Percentiles rank a stretch among this genome's conserved stretches.
Evolutionary conservation across 2,329 filamentous ascomycete genomes (phyloP).

Genomic region (Fusarium longipes): DNA sequence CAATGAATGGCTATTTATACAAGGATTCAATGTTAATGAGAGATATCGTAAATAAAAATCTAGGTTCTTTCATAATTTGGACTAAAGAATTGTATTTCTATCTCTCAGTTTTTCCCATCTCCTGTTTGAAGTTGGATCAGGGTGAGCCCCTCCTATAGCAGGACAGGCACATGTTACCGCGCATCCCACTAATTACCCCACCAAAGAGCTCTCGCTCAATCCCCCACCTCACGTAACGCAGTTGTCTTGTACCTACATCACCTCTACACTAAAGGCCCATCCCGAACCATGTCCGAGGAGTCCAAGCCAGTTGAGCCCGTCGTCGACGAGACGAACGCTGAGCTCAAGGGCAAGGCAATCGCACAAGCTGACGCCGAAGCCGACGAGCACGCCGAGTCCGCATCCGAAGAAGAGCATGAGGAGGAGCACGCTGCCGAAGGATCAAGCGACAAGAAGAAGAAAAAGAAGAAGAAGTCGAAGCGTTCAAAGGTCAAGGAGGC

Average conservation of each 20-base stretch:
- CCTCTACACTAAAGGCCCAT: constrained; percentile 18
- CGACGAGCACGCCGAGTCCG: constrained; percentile 62
- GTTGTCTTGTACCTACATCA: constrained; percentile 34
- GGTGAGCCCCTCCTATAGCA: constrained; percentile 7
- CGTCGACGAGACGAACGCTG: constrained; percentile 62
- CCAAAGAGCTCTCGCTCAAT: constrained; percentile 39
- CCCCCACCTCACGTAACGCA: constrained; percentile 26
- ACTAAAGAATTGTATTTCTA: not conserved
- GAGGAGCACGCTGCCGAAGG: constrained; percentile 54
- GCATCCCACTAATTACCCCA: constrained; percentile 38
- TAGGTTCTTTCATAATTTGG: not conserved
- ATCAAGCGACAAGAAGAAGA: constrained; percentile 55
- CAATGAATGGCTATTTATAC: too few relatives aligned
- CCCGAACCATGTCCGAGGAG: constrained; percentile 62
- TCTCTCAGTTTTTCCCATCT: not conserved
- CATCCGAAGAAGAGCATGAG: constrained; percentile 54
- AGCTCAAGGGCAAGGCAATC: constrained; percentile 60
- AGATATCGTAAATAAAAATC: not conserved
- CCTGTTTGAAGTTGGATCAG: not conserved
- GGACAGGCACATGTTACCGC: constrained; percentile 28
- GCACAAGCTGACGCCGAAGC: constrained; percentile 53
- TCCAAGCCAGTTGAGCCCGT: constrained; percentile 70
- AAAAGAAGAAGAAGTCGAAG: constrained; percentile 76
- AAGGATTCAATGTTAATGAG: too few relatives aligned
- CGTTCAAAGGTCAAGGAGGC: constrained; percentile 68